Conservation (phyloP, 2,329 filamentous ascomycete species). For the Aspergillus calidoustus region DNA sequence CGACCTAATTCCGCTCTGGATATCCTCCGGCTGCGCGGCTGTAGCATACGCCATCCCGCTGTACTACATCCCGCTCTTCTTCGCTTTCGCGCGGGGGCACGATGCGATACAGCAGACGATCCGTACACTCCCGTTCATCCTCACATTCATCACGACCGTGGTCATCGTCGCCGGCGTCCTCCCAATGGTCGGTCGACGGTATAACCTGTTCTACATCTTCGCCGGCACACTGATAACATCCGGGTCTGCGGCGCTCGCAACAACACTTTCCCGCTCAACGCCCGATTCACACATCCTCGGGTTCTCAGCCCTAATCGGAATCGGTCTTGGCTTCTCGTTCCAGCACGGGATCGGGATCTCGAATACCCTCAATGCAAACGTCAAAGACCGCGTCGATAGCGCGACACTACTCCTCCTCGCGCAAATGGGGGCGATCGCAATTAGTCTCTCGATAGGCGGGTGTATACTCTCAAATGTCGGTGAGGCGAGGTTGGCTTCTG, state of each 20-base stretch:
- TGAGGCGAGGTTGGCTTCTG: background rate
- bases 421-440: slow-evolving; percentile 10
- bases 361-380: slow-evolving; percentile 4
- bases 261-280: slow-evolving; percentile 30
- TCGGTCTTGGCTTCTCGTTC: slow-evolving; percentile 12
- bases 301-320: slow-evolving; percentile 9
- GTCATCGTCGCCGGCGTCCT: slow-evolving; percentile 26
- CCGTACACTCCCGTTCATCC: slow-evolving; percentile 37
- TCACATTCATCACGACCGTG: slow-evolving; percentile 24
- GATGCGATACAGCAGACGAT: slow-evolving; percentile 33
- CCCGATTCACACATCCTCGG: slow-evolving; percentile 5
- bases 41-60: slow-evolving; percentile 42
- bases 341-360: slow-evolving; percentile 15
- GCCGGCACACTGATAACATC: slow-evolving; percentile 19
- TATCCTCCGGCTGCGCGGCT: slow-evolving; percentile 42
- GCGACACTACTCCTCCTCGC: slow-evolving; percentile 4
- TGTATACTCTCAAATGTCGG: slow-evolving; percentile 16
- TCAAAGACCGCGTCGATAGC: slow-evolving; percentile 5
- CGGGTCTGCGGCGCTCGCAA: background rate
- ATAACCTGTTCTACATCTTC: slow-evolving; percentile 32
- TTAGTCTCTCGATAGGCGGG: slow-evolving; percentile 2
- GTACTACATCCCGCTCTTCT: slow-evolving; percentile 61
- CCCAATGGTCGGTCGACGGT: slow-evolving; percentile 23
- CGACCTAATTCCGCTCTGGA: slow-evolving; percentile 49
- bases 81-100: slow-evolving; percentile 56